These are phyloP conservation scores for Cryphonectria parasitica DNA, from an alignment of 2,329 filamentous ascomycete species.

Conservation along the genomic window DNA sequence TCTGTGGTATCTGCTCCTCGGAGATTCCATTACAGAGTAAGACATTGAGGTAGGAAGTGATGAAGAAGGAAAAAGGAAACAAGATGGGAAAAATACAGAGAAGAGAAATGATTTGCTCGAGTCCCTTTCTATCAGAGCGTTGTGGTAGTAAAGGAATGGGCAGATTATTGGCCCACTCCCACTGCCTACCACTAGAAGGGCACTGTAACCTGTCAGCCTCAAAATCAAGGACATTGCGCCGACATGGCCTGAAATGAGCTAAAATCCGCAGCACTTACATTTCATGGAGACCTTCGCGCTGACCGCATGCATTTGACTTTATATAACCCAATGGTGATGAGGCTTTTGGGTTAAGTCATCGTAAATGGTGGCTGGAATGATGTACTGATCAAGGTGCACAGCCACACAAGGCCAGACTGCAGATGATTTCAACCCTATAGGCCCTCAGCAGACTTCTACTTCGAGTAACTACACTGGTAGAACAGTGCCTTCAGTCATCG, in stretches of 20 bases:
- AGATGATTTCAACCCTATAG: neutral
- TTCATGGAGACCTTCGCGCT: neutral
- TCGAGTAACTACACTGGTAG: neutral
- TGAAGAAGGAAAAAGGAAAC: no score
- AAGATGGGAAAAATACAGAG: no score
- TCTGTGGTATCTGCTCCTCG: neutral
- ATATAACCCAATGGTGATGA: neutral
- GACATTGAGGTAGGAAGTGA: no score
- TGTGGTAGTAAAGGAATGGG: neutral
- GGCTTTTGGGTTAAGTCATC: no score
- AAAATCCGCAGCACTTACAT: neutral
- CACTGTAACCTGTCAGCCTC: neutral
- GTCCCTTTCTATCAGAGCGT: neutral
- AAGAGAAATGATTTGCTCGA: neutral
- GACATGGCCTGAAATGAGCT: neutral
- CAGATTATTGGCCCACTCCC: neutral
- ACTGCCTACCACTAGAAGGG: neutral
- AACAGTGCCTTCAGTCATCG: neutral
- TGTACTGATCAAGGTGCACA: neutral
- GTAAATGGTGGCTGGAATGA: neutral
- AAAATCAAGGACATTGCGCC: neutral
- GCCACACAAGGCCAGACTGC: neutral
- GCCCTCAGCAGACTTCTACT: neutral
- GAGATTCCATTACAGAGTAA: neutral
- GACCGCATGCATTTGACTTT: neutral